These are phyloP conservation scores for Purshia tridentata DNA, from an alignment of 306 rosid species.

Conservation along the genomic window DNA sequence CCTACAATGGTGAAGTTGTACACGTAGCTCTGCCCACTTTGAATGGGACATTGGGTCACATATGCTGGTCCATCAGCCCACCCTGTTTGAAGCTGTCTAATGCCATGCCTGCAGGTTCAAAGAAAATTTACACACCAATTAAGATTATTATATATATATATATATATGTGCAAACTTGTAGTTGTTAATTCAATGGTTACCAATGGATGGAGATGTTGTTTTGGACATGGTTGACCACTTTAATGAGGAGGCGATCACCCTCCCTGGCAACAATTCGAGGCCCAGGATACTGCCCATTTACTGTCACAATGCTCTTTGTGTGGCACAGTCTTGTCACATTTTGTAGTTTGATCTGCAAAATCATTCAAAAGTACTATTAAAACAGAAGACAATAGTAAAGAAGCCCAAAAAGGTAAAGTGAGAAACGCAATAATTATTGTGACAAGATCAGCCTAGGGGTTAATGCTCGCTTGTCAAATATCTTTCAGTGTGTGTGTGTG, in stretches of 20 bases:
- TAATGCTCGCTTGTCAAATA: too few relatives aligned
- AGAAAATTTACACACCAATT: background rate
- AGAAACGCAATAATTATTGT: too few relatives aligned
- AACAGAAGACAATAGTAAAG: background rate
- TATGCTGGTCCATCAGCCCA: conserved; percentile 75
- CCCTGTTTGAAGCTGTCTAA: conserved; percentile 47
- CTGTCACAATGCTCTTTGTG: conserved; percentile 55
- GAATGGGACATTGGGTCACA: conserved; percentile 65
- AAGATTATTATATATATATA: too few relatives aligned
- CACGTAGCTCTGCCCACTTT: conserved; percentile 46
- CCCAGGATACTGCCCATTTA: conserved; percentile 61
- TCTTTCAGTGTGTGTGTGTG: too few relatives aligned
- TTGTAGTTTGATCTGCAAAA: conserved; percentile 38
- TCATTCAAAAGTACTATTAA: background rate
- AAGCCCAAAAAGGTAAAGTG: too few relatives aligned
- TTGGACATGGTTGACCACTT: conserved; percentile 52
- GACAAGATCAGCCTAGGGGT: too few relatives aligned
- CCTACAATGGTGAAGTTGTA: conserved; percentile 58
- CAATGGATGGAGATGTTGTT: conserved; percentile 60
- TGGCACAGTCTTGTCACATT: conserved; percentile 61
- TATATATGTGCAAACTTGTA: too few relatives aligned
- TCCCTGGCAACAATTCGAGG: conserved; percentile 66
- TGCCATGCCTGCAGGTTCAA: conserved; percentile 48
- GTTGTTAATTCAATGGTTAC: conserved; percentile 23
- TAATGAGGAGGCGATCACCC: conserved; percentile 48